Conservation (phyloP, 2,329 filamentous ascomycete genomes). For the Trichoderma guizhouense region DNA sequence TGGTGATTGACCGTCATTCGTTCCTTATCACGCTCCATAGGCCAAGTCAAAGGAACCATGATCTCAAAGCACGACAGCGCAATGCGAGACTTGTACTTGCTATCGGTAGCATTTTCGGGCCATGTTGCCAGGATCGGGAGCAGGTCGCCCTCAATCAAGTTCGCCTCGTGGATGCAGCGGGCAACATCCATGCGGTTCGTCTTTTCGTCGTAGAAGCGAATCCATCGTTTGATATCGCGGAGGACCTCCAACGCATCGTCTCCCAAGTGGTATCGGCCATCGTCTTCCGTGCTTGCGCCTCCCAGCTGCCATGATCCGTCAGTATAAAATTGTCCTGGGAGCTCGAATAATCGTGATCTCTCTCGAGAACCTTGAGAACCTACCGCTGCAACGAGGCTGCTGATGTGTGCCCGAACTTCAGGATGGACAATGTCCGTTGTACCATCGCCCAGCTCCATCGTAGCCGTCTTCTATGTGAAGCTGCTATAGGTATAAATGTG, state of each 20-base stretch:
- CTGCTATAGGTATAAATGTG: neutral
- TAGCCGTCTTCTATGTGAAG: constrained; percentile 8
- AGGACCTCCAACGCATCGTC: constrained; percentile 90
- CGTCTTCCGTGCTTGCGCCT: constrained; percentile 73
- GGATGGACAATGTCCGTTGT: constrained; percentile 71
- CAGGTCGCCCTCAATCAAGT: constrained; percentile 85
- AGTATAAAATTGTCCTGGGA: constrained; percentile 17
- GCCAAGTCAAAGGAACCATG: constrained; percentile 91
- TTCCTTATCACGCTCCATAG: constrained; percentile 72
- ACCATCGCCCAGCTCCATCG: constrained; percentile 55
- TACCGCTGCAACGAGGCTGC: constrained; percentile 90
- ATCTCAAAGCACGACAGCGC: constrained; percentile 86
- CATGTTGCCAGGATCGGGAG: constrained; percentile 83
- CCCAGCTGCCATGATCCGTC: constrained; percentile 60
- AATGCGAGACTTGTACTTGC: constrained; percentile 72
- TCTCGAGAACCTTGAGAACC: constrained; percentile 50
- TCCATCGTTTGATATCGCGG: constrained; percentile 91
- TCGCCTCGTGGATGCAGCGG: constrained; percentile 85
- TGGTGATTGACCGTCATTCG: constrained; percentile 92
- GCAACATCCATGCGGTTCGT: constrained; percentile 92
- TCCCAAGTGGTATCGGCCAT: constrained; percentile 81
- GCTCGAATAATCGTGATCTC: neutral
- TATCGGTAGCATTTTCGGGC: constrained; percentile 69
- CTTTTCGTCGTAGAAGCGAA: constrained; percentile 91
- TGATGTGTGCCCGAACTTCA: constrained; percentile 89